Percentiles rank a stretch among this genome's conserved stretches.
These are phyloP conservation scores for Fermentozyma sake DNA, from an alignment of 1,139 yeast genomes.

Conservation along the genomic window DNA sequence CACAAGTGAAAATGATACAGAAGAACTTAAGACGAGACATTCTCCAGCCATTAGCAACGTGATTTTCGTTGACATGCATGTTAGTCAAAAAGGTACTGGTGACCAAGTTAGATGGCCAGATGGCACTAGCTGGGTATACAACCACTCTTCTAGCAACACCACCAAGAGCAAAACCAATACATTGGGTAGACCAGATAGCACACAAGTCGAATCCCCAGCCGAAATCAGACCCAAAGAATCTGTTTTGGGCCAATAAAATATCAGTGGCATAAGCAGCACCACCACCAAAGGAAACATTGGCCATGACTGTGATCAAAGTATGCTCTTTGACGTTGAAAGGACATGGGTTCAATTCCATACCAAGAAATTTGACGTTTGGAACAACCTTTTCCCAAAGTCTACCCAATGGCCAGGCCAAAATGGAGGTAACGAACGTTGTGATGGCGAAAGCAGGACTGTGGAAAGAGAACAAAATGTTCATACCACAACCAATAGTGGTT, in stretches of 20 bases:
- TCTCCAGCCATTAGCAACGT: constrained; percentile 42
- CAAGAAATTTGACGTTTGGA: constrained; percentile 46
- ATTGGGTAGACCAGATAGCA: constrained; percentile 52
- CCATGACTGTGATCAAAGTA: constrained; percentile 59
- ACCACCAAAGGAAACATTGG: constrained; percentile 51
- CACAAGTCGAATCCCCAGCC: constrained; percentile 51
- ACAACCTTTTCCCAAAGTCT: constrained; percentile 43
- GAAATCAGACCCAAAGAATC: constrained; percentile 44
- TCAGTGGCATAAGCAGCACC: constrained; percentile 64
- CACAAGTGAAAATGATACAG: constrained; percentile 20
- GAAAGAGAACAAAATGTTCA: constrained; percentile 56
- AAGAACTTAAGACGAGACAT: constrained; percentile 35
- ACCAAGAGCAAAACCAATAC: constrained; percentile 63
- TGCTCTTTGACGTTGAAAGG: constrained; percentile 66
- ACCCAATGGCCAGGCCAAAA: constrained; percentile 64
- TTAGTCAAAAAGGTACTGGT: constrained; percentile 49
- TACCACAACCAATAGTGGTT: constrained; percentile 56
- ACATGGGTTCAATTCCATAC: constrained; percentile 51
- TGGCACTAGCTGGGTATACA: constrained; percentile 58
- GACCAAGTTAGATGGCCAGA: constrained; percentile 62
- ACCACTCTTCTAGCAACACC: constrained; percentile 54
- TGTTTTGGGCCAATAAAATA: constrained; percentile 52
- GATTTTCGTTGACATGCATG: constrained; percentile 58
- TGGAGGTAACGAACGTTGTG: constrained; percentile 52
- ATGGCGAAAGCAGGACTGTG: constrained; percentile 54